Base-by-base conservation (phyloP, 2,329 filamentous ascomycete genomes). In the Alternaria sp. region DNA sequence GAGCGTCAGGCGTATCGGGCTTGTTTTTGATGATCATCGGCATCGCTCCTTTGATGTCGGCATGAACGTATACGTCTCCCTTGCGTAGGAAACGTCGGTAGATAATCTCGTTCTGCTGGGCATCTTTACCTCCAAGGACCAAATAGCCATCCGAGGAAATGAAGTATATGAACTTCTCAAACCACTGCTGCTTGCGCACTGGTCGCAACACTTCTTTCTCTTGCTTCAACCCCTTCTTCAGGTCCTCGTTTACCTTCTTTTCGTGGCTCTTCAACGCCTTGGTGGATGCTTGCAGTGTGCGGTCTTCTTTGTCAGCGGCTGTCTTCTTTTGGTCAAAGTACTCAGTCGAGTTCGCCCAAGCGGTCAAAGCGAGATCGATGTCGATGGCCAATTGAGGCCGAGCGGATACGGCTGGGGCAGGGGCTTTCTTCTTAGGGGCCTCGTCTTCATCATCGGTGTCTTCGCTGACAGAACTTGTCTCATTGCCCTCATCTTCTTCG, bases 131-230 rank as follows among this genome's bases (percentile, higher is more conserved):
- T 47, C 90, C 95, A 15, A 99, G 86, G 1, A 98, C 92, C 6
- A 99, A 86, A 77, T 98, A 97, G 5, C 95, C 94, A 75, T 99
- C 96, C 0, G 93, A 96, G 1, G 94, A 97, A 70, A 98, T 88
- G 81, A 99, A 99, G 86, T 93, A 98, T 26, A 90, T 84, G 73
- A 97, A 99, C 80, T 99, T 99, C 75, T 99, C 96, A 70, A 97
- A 99, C 96, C 96, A 99, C 73, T 94, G 87, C 68, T 90, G 91
- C 73, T 90, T 91, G 59, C 96, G 88, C 9, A 97, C 90, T 0
- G 91, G 93, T 49, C 94, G 89, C 10, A 98, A 82, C 2, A 96
- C 84, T 19, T 93, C 90, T 78, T 97, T 97, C 80, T 98, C 96
- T 75, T 96, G 91, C 81, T 97, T 97, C 60, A 98, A 80, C 0